Base-by-base conservation (phyloP, 129 eudicot genomes). In the Solidago caesia region DNA sequence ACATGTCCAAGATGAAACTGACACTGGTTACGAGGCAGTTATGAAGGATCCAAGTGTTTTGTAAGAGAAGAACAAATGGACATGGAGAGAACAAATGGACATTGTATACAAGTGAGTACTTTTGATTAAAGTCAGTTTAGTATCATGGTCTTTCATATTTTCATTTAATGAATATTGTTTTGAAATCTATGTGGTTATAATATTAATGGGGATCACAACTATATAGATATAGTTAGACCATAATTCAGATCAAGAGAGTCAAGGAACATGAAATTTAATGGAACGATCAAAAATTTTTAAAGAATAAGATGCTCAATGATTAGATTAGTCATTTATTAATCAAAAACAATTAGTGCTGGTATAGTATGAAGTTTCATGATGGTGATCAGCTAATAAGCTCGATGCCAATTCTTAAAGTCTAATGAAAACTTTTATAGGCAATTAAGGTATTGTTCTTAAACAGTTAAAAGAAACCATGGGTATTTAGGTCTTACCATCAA, bases 41-140 rank as follows among this genome's bases (percentile, higher is more conserved):
- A 33, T 33, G 39, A 33, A 33, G 39, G 39, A 33, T 33, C 39
- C 39, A 33, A 33, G 3, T 33, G 39, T 90, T 64, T 77, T 93
- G 70, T 83, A 48, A 85, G 64, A 82, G 97, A 93, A 79, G 98
- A 93, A 79, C 91, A 21, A 21, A 21, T 21, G 21, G 21, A 21
- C 21, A 21, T 21, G 21, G 21, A 21, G 21, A 21, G 21, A 21
- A 21, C 21, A 88, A 72, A 93, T 93, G 98, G 97, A 88, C 68
- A 82, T 86, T 75, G 91, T 93, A 39, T 84, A 84, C 75, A 88
- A 92, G 98, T 90, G 70, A 80, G 83, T 74, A 60, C 11, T 58
- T 67, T 47, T 52, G 6, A 59, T 79, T 46, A 44, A 39, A 42
- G 58, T 55, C 67, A 44, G 7, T 44, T 25, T 74, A 41, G 3